These are phyloP conservation scores for Panicum miliaceum DNA, from an alignment of 176 grass and related monocot genomes.

Conservation along the genomic window DNA sequence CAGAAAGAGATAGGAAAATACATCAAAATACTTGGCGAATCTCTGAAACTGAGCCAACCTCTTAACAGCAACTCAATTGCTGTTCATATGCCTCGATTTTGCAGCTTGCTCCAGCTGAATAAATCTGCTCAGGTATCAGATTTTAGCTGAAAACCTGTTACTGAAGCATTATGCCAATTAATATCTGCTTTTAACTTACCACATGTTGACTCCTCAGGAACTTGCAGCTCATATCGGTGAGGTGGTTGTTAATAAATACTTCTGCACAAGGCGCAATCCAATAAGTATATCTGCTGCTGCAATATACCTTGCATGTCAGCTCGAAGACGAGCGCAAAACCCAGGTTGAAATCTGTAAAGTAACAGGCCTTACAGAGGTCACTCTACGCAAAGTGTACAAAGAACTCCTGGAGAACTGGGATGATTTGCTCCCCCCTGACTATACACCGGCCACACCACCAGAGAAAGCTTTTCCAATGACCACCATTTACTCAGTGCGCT, in stretches of 20 bases:
- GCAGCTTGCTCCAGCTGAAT: constrained; percentile 93
- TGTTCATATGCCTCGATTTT: constrained; percentile 99
- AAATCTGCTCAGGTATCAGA: constrained; percentile 92
- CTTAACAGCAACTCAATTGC: constrained; percentile 98
- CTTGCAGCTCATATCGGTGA: constrained; percentile 94
- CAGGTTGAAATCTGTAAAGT: constrained; percentile 99
- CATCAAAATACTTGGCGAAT: constrained; percentile 97
- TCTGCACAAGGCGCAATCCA: constrained; percentile 89
- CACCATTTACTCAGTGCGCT: constrained; percentile 70
- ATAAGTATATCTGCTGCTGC: constrained; percentile 99
- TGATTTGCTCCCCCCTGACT: constrained; percentile 83
- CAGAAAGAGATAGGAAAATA: constrained; percentile 99
- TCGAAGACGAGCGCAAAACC: constrained; percentile 97
- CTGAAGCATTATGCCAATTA: background rate
- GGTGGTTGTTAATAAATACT: constrained; percentile 97
- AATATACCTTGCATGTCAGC: constrained; percentile 95
- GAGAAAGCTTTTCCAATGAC: constrained; percentile 95
- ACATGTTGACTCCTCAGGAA: constrained; percentile 52
- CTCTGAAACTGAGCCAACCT: constrained; percentile 91
- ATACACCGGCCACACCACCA: constrained; percentile 85
- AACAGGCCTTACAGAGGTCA: constrained; percentile 94
- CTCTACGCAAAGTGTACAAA: constrained; percentile 98
- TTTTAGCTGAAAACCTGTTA: constrained; percentile 2
- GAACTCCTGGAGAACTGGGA: constrained; percentile 97
- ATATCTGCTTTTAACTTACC: constrained; percentile 12